Percentiles rank a stretch among this genome's conserved stretches.
Evolutionary conservation across 2,329 filamentous ascomycete genomes (phyloP).

Genomic region (Mycosphaerella arachidis): DNA sequence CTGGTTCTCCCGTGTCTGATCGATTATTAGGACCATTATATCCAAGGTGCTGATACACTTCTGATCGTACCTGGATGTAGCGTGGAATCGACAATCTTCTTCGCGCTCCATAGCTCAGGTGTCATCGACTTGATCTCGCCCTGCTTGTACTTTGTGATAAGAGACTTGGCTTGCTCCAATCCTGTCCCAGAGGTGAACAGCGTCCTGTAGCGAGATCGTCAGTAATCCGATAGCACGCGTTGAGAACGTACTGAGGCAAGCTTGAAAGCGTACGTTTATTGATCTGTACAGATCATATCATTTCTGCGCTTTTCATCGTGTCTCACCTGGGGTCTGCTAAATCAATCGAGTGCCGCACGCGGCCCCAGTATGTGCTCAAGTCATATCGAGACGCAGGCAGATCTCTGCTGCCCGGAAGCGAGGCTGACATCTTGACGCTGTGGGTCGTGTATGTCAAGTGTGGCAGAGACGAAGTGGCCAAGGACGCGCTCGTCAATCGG

Average conservation of each 20-base stretch:
- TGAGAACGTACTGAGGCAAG: neutral
- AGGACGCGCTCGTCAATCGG: neutral
- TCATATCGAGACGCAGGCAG: conserved; percentile 90
- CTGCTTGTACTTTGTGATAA: conserved; percentile 81
- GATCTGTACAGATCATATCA: conserved; percentile 26
- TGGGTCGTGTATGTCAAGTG: neutral
- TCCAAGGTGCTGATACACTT: neutral
- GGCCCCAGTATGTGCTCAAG: conserved; percentile 87
- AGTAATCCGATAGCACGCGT: neutral
- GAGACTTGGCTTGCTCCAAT: conserved; percentile 77
- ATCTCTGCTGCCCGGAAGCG: conserved; percentile 65
- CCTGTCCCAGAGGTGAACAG: conserved; percentile 73
- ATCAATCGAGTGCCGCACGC: conserved; percentile 82
- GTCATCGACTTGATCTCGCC: conserved; percentile 77
- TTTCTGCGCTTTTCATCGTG: conserved; percentile 5
- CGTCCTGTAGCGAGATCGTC: conserved; percentile 57
- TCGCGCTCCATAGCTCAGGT: conserved; percentile 86
- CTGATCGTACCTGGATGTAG: conserved; percentile 70
- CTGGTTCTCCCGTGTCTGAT: conserved; percentile 82
- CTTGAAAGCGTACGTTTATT: conserved; percentile 12
- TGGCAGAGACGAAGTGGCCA: neutral
- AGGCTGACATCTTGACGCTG: conserved; percentile 51
- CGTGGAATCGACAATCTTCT: conserved; percentile 96
- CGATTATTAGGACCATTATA: neutral
- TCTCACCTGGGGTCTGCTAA: conserved; percentile 93